Conservation (phyloP, 768 basidiomycete genomes). For the Sporobolomyces roseus region DNA sequence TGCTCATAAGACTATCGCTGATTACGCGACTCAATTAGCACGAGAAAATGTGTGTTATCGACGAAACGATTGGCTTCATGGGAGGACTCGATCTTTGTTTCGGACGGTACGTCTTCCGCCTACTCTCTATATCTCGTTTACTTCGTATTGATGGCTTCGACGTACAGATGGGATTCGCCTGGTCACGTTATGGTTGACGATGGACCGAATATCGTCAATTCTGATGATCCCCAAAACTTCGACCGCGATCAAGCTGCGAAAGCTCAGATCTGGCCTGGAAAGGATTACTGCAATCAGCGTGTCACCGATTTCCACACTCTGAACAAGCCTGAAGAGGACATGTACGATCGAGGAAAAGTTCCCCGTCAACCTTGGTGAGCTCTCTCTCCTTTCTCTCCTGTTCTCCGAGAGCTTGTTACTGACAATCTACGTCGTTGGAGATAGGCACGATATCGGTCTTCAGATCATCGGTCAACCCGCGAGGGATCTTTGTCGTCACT, state of each 20-base stretch:
- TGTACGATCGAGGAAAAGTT: conserved; percentile 84
- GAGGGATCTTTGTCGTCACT: conserved; percentile 88
- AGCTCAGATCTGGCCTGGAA: conserved; percentile 79
- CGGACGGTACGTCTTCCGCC: too few species aligned
- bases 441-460: conserved; percentile 92
- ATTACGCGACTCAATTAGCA: conserved; percentile 57
- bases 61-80: conserved; percentile 96
- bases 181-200: conserved; percentile 89
- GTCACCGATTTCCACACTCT: conserved; percentile 78
- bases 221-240: conserved; percentile 55
- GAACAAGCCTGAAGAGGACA: conserved; percentile 85
- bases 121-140: too few species aligned
- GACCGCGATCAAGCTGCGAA: conserved; percentile 13
- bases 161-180: conserved; percentile 98
- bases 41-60: conserved; percentile 96
- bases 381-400: background rate
- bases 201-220: conserved; percentile 50
- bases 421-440: background rate
- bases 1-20: background rate
- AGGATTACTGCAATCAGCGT: conserved; percentile 91
- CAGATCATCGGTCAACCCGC: conserved; percentile 96
- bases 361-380: conserved; percentile 93
- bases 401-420: background rate
- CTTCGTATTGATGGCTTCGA: too few species aligned
- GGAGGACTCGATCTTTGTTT: conserved; percentile 94